Base-by-base conservation (phyloP, 2,329 filamentous ascomycete species). In the Claviceps quebecensis region DNA sequence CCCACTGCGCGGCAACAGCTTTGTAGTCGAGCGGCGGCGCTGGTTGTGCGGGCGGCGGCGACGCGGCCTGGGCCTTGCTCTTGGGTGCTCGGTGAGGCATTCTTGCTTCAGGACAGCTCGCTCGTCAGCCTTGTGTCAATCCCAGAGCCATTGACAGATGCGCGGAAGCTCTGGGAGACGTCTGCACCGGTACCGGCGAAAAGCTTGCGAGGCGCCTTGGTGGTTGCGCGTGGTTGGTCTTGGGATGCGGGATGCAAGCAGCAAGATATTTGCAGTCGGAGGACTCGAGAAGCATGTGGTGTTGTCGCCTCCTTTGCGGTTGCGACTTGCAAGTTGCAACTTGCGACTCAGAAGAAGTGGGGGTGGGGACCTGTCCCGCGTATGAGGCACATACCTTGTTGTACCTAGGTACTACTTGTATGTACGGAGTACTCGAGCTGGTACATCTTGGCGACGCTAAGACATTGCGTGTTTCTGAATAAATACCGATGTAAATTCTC, bases 1-100 rank as follows among this genome's bases (percentile, higher is more conserved):
- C 74, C 65, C 71, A 80, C 61, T 78, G 70, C 40, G 72, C 71
- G 17, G 74, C 70, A 54, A 80, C 76, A 52, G 69, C 64, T 58
- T 76, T 67, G 66, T 77, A 77, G 40, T 80, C 75, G 61, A 69
- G 43, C 5, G 50, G 44, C 8, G 49, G 23, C 34, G 36, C 19
- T 38, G 56, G 16, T 41, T 55, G 50, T 46, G 56, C 2, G 6
- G 49, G 59, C 22, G 54, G 49, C 45, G 57, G 47, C 45, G 56
- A 51, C 51, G 56, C 50, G 48, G 50, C 55, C 54, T 61, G 59
- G 34, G 60, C 49, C 52, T 61, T 59, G 53, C 53, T 39, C 45
- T 55, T 63, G 48, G 57, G 55, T 50, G 55, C 61, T 48, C 49
- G 47, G 45, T 58, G 54, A 46, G 62, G 57, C 64, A 66, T 67